phyloP scores from a whole-genome alignment of 2,329 filamentous ascomycete genomes.

The Colletotrichum aenigma region DNA sequence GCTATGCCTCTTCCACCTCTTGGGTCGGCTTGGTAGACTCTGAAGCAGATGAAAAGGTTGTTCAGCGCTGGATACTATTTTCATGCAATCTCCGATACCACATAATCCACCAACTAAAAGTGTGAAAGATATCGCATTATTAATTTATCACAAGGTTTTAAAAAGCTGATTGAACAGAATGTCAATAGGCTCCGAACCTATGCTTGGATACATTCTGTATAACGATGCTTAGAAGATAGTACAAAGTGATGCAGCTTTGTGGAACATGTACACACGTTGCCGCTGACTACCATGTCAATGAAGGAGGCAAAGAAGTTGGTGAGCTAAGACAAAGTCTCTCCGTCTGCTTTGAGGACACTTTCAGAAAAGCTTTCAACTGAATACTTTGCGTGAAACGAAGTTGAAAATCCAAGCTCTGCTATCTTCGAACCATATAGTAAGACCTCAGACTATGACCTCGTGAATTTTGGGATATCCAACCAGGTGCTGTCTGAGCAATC shows the following conservation, averaged over 20 bases:
- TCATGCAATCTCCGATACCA: fast-evolving
- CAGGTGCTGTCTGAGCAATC: not conserved
- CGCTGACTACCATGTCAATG: not conserved
- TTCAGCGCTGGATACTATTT: not conserved
- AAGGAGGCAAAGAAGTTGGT: not conserved
- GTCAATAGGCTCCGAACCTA: not conserved
- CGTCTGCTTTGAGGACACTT: not conserved
- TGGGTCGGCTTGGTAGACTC: not conserved
- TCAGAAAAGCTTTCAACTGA: not conserved
- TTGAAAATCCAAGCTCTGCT: not conserved
- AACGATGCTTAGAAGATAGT: fast-evolving
- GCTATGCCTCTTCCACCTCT: not conserved
- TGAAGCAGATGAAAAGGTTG: not conserved
- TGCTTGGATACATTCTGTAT: fast-evolving
- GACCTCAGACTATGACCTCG: no score
- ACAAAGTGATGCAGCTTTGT: not conserved
- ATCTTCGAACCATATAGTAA: not conserved
- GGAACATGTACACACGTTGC: not conserved
- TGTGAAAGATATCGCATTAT: not conserved
- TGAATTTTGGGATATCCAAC: not conserved
- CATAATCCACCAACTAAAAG: not conserved
- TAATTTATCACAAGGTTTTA: not conserved
- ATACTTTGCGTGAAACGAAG: not conserved
- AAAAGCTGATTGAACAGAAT: not conserved
- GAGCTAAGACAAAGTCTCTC: not conserved